Conservation (phyloP, 164 flowering plant species). For the Magnolia sinica region DNA sequence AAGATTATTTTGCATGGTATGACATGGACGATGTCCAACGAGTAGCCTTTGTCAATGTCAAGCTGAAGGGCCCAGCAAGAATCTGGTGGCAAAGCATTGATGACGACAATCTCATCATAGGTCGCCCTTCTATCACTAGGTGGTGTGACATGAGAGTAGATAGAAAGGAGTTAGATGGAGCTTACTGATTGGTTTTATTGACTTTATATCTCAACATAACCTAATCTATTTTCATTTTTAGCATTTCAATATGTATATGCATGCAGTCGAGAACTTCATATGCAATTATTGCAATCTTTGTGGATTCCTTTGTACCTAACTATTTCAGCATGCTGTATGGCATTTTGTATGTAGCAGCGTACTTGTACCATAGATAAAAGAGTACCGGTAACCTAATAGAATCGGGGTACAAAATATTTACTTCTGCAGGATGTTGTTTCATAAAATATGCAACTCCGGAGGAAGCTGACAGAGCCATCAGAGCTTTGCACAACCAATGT, state of each 20-base stretch:
- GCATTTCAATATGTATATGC: neutral
- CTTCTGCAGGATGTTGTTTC: constrained; percentile 95
- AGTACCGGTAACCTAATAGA: constrained; percentile 15
- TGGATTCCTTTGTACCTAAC: neutral
- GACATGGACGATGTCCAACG: too few relatives aligned
- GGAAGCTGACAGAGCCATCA: constrained; percentile 95
- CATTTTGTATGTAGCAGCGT: neutral
- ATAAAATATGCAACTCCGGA: constrained; percentile 85
- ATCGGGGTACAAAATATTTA: constrained; percentile 23
- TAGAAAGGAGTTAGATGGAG: neutral
- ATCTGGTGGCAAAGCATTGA: too few relatives aligned
- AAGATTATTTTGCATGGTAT: too few relatives aligned
- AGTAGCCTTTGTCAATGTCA: too few relatives aligned
- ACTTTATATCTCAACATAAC: neutral
- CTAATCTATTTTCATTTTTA: too few relatives aligned
- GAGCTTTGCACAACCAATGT: constrained; percentile 80
- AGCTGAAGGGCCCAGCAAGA: too few relatives aligned
- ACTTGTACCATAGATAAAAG: constrained; percentile 6
- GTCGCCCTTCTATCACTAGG: too few relatives aligned
- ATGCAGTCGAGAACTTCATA: neutral
- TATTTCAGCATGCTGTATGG: neutral
- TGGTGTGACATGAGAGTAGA: too few relatives aligned
- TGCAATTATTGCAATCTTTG: neutral
- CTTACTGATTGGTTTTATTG: neutral
- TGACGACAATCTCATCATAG: too few relatives aligned